Evolutionary conservation across 2,329 filamentous ascomycete species (phyloP), one percentile per base, ranked within the genome.

Genomic region (Phaeosphaeriaceae sp.): DNA sequence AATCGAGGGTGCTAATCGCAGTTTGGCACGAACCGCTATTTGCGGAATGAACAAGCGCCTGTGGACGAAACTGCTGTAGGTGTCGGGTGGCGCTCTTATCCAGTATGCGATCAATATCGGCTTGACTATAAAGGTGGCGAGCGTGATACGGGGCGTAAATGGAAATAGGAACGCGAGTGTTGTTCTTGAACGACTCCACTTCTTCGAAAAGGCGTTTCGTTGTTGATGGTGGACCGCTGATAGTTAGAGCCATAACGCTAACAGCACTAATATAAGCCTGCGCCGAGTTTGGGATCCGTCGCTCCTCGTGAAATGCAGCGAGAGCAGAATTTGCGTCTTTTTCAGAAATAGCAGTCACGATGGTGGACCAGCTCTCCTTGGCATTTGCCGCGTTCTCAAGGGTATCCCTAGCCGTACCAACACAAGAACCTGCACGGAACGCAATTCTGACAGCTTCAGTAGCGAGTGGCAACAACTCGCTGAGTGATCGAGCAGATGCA

Each of bases 301-400:
- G 79, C 37, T 78, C 70, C 50, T 76, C 67, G 70, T 88, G 81
- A 73, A 88, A 89, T n/a, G 78, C 75, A 35, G 71, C 73, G 8
- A 88, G 75, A 12, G 78, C 76, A 34, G 72, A 73, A 60, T 76
- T 78, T 4, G 81, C 81, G 16, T 80, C 75, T 29, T 77, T 68
- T 55, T 85, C 81, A 35, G 75, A 78, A 35, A 81, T 74, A 36
- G 79, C 81, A n/a, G 84, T 77, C 44, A 88, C 78, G 54, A 88
- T 83, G 48, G 83, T 84, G 6, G 86, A 87, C 87, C 87, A 90
- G 63, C 82, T 82, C 56, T 85, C 79, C 13, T 83, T 82, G 11
- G 81, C 77, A 46, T 83, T 64, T 5, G 76, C 73, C 29, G 77
- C 73, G 42, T 85, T 82, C 56, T 85, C 79, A 18, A 82, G 73